These are phyloP conservation scores for Plasmodium ovale DNA, from an alignment of 169 alveolate genomes.

Conservation along the genomic window DNA sequence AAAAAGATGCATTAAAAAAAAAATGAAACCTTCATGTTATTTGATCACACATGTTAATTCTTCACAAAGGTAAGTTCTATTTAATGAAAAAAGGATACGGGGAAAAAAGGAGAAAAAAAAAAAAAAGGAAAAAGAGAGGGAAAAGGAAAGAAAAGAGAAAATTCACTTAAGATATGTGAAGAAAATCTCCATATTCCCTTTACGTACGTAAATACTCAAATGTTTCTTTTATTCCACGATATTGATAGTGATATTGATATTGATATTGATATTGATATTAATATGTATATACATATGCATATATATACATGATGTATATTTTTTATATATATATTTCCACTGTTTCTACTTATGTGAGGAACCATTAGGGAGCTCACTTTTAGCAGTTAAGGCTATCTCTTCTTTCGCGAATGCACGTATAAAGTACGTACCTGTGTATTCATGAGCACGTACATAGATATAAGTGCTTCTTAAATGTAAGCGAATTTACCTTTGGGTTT, in stretches of 20 bases:
- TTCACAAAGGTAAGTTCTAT: not conserved
- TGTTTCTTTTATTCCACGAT: not conserved
- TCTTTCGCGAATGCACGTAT: too few species aligned
- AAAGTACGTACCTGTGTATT: not conserved
- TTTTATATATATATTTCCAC: too few species aligned
- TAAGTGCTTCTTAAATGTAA: not conserved
- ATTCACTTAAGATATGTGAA: not conserved
- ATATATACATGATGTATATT: not conserved
- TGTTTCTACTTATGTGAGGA: not conserved
- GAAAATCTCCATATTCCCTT: not conserved
- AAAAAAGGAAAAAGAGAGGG: not conserved
- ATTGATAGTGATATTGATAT: too few species aligned
- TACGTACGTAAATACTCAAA: not conserved
- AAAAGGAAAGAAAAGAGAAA: not conserved
- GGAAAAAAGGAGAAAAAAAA: not conserved
- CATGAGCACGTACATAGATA: not conserved
- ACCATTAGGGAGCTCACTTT: too few species aligned
- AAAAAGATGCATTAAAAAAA: too few species aligned
- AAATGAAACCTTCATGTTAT: too few species aligned
- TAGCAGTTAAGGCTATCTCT: too few species aligned
- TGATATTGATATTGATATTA: too few species aligned
- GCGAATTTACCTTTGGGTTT: not conserved
- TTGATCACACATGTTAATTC: not conserved
- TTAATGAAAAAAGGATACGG: not conserved
- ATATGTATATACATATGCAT: not conserved